phyloP scores from a whole-genome alignment of 306 rosid genomes.

The Cyamopsis tetragonoloba region DNA sequence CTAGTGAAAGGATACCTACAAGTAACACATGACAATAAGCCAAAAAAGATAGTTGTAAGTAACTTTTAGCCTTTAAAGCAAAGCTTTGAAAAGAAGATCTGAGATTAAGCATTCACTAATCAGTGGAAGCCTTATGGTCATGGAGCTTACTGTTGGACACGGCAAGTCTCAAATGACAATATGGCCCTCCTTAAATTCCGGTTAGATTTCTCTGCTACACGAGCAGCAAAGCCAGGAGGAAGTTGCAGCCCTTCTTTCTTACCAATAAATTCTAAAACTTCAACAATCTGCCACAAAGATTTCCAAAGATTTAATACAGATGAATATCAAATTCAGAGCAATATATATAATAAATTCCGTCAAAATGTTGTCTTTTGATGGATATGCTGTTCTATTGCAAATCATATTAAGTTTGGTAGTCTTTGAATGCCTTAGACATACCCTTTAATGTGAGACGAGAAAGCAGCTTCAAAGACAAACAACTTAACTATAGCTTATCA shows the following conservation, averaged over 20 bases:
- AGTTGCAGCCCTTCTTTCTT: constrained; percentile 83
- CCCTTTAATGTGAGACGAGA: background rate
- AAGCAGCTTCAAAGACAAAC: background rate
- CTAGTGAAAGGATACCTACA: constrained; percentile 79
- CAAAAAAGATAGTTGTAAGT: constrained; percentile 22
- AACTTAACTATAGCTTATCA: background rate
- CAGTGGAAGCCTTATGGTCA: constrained; percentile 4
- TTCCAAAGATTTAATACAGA: background rate
- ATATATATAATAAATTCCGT: background rate
- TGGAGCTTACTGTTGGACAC: constrained; percentile 74
- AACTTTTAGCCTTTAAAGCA: background rate
- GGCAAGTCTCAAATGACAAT: constrained; percentile 84
- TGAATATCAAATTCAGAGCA: constrained; percentile 3
- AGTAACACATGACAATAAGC: constrained; percentile 19
- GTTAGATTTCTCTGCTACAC: constrained; percentile 78
- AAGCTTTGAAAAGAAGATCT: constrained; percentile 1
- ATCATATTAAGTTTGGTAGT: background rate
- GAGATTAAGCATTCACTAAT: constrained; percentile 8
- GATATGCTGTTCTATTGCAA: background rate
- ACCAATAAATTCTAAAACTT: constrained; percentile 68
- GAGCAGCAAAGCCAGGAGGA: constrained; percentile 72
- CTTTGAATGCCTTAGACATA: background rate
- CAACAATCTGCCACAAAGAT: constrained; percentile 53
- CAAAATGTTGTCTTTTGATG: background rate
- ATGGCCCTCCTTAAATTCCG: constrained; percentile 83